Percentiles rank a stretch among this genome's conserved stretches.
phyloP scores from a whole-genome alignment of 1,139 yeast genomes.

The Sugiyamaella xylanicola region DNA sequence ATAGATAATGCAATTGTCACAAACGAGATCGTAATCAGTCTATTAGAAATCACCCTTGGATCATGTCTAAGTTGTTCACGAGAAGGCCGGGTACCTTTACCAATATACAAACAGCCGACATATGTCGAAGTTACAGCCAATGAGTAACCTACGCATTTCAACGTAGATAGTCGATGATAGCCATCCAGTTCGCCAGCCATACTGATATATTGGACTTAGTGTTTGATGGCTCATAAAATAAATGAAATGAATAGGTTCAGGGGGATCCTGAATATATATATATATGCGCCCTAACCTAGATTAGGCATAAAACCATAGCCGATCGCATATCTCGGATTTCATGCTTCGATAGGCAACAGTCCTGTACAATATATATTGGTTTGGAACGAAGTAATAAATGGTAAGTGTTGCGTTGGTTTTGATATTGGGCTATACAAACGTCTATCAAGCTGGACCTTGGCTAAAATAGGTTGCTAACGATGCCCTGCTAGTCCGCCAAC shows the following conservation, averaged over 20 bases:
- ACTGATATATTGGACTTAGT: not conserved
- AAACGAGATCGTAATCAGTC: constrained; percentile 41
- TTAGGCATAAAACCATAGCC: not conserved
- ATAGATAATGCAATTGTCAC: constrained; percentile 35
- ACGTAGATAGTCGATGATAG: constrained; percentile 1
- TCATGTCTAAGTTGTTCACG: constrained; percentile 36
- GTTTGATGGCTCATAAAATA: no score
- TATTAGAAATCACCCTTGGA: constrained; percentile 43
- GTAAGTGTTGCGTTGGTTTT: no score
- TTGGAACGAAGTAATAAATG: not conserved
- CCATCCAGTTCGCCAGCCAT: not conserved
- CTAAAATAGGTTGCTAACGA: not conserved
- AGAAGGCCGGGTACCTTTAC: constrained; percentile 38
- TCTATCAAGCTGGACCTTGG: no score
- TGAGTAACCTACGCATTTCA: constrained; percentile 22
- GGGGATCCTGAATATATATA: not conserved
- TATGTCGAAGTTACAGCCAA: constrained; percentile 34
- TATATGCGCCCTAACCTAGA: constrained; percentile 1
- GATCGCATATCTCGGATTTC: no score
- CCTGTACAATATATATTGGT: no score
- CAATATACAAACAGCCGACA: constrained; percentile 41
- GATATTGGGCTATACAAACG: no score
- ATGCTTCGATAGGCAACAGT: no score
- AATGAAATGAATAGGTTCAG: not conserved
- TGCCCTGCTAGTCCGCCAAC: constrained; percentile 46